Evolutionary conservation across 2,329 filamentous ascomycete genomes (phyloP).

Genomic region (Leptosphaerulina australis): DNA sequence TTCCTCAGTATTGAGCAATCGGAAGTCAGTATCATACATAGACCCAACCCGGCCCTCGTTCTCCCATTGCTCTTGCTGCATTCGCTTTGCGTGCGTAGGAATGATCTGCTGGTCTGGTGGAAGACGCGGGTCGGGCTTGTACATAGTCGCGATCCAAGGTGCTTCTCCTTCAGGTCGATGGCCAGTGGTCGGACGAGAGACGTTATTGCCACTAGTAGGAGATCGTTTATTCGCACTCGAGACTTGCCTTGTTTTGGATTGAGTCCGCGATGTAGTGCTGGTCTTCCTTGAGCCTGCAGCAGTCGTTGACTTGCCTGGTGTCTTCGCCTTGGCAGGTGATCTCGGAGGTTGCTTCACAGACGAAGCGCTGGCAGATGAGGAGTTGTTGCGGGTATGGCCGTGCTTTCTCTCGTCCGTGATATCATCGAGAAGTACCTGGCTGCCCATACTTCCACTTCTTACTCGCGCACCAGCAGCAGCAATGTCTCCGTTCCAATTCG

Average conservation of each 20-base stretch:
- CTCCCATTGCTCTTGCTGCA: slow-evolving; percentile 96
- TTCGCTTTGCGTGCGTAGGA: slow-evolving; percentile 86
- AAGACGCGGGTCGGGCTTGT: slow-evolving; percentile 91
- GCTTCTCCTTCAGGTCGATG: slow-evolving; percentile 89
- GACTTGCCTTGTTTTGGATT: slow-evolving; percentile 45
- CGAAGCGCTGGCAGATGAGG: slow-evolving; percentile 33
- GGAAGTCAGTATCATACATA: slow-evolving; percentile 86
- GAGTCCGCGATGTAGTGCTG: slow-evolving; percentile 32
- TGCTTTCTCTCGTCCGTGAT: slow-evolving; percentile 27
- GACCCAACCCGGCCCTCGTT: slow-evolving; percentile 85
- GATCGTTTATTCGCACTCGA: slow-evolving; percentile 58
- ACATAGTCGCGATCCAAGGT: slow-evolving; percentile 92
- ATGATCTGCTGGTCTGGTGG: slow-evolving; percentile 95
- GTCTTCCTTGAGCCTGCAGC: slow-evolving; percentile 44
- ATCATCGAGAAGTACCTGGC: slow-evolving; percentile 59
- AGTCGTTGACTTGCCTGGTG: slow-evolving; percentile 46
- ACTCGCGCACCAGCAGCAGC: slow-evolving; percentile 68
- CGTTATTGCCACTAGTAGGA: slow-evolving; percentile 65
- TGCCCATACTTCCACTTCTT: slow-evolving; percentile 71
- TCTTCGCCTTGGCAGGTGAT: slow-evolving; percentile 50
- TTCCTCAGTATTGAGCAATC: slow-evolving; percentile 74
- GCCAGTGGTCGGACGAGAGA: slow-evolving; percentile 62
- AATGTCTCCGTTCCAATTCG: slow-evolving; percentile 63
- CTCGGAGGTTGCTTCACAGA: slow-evolving; percentile 38
- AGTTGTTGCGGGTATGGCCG: slow-evolving; percentile 30